Evolutionary conservation across 2,329 filamentous ascomycete genomes (phyloP).

Genomic region (Elsinoe ampelina): DNA sequence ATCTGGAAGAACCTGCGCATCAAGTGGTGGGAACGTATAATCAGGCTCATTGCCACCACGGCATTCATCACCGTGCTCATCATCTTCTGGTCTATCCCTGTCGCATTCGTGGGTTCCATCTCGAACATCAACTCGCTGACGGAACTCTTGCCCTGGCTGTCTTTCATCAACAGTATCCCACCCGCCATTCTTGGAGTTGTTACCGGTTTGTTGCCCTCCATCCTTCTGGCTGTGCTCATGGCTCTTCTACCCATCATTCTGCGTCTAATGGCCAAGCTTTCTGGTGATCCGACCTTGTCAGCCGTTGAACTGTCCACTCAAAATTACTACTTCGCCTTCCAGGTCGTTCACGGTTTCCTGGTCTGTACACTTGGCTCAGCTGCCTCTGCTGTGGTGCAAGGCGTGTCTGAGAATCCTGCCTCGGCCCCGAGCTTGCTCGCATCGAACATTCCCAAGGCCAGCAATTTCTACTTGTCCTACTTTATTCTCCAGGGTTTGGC

Average conservation of each 20-base stretch:
- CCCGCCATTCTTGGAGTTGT: constrained; percentile 66
- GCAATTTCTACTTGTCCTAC: constrained; percentile 93
- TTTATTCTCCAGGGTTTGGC: constrained; percentile 86
- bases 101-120: constrained; percentile 73
- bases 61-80: constrained; percentile 69
- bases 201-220: constrained; percentile 70
- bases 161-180: constrained; percentile 66
- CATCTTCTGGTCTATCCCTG: constrained; percentile 74
- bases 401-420: constrained; percentile 52
- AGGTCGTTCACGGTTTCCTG: constrained; percentile 85
- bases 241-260: constrained; percentile 75
- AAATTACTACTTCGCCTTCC: constrained; percentile 84
- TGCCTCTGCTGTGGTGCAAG: constrained; percentile 59
- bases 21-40: constrained; percentile 74
- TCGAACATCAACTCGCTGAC: constrained; percentile 69
- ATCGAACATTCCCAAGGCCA: constrained; percentile 58
- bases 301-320: constrained; percentile 82
- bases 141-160: constrained; percentile 45
- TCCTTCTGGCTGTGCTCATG: constrained; percentile 76
- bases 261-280: constrained; percentile 64
- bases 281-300: constrained; percentile 67
- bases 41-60: constrained; percentile 54
- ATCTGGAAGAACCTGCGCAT: constrained; percentile 81
- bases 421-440: constrained; percentile 24
- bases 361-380: constrained; percentile 75